Base-by-base conservation (phyloP, 73 alveolate species). In the Tetrahymena borealis region DNA sequence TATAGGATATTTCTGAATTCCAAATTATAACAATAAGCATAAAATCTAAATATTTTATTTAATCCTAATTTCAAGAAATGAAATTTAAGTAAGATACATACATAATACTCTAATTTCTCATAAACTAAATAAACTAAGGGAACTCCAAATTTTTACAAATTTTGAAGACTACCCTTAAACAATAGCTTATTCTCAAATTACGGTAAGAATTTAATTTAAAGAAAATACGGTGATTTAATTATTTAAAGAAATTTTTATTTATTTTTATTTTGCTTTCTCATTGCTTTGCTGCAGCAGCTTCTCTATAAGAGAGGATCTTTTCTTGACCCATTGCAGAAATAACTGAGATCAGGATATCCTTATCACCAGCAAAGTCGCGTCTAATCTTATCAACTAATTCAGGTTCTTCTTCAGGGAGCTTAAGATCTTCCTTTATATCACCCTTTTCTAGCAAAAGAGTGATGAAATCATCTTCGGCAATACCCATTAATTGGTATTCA, bases 361-460 rank as follows among this genome's bases (percentile, higher is more conserved):
- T 97, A 40, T 98, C 99, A 7, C 92, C 98, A 18, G 94, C 97
- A 93, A 97, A 93, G 94, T 91, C 40, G 31, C 79, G 96, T 40
- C 78, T 40, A 40, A 40, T 16, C 18, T 40, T 40, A 15, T 40
- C 78, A 1, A 40, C 78, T 24, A 40, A 40, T 40, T 91, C 91
- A 39, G 77, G 91, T 94, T 98, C 99, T 77, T 97, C 98, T 60
- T 94, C 98, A 40, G 99, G 98, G 93, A 97, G 95, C 92, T 95
- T 97, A 16, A 98, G 93, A 93, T 98, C 99, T 92, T 97, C 98
- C 94, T 95, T 98, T 33, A 94, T 91, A 32, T 93, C 95, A 38
- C 99, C 99, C 31, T 93, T 94, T 9, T 92, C 97, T 85, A 96
- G 96, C 98, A 97, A 94, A 91, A 97, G 97, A 39, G 97, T 91